Percentiles rank a stretch among this genome's conserved stretches.
Conservation (phyloP, 1,284 basidiomycete genomes). For the Peniophora sp. region DNA sequence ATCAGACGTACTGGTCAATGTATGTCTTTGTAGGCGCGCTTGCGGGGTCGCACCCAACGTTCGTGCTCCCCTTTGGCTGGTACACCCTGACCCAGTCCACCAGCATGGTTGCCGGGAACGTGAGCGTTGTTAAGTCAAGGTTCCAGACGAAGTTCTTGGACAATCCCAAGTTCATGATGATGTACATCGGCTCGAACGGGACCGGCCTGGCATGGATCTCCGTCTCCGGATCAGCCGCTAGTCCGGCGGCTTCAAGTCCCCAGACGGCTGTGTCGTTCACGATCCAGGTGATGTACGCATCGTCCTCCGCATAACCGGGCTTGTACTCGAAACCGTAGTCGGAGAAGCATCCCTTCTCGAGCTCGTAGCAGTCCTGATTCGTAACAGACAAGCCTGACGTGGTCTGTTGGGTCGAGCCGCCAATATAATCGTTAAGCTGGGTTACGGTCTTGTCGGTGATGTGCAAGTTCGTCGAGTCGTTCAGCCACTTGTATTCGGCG, state of each 20-base stretch:
- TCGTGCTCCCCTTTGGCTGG: slow-evolving; percentile 33
- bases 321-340: slow-evolving; percentile 43
- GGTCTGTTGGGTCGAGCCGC: slow-evolving; percentile 54
- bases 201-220: slow-evolving; percentile 53
- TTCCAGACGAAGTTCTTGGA: slow-evolving; percentile 42
- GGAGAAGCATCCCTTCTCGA: slow-evolving; percentile 30
- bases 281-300: slow-evolving; percentile 53
- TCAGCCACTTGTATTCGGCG: slow-evolving; percentile 50
- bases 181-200: slow-evolving; percentile 58
- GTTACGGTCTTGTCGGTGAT: slow-evolving; percentile 42
- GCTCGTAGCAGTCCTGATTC: slow-evolving; percentile 48
- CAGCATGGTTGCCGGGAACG: slow-evolving; percentile 31
- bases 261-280: slow-evolving; percentile 44
- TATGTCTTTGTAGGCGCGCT: slow-evolving; percentile 46
- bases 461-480: slow-evolving; percentile 38
- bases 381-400: slow-evolving; percentile 42
- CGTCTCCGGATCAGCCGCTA: slow-evolving; percentile 42
- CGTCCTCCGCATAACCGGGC: slow-evolving; percentile 7
- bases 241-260: slow-evolving; percentile 47
- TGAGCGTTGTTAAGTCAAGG: slow-evolving; percentile 29
- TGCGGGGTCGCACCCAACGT: slow-evolving; percentile 49
- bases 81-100: slow-evolving; percentile 62
- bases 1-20: slow-evolving; percentile 29
- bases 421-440: slow-evolving; percentile 39
- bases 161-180: slow-evolving; percentile 49